Evolutionary conservation across 2,329 filamentous ascomycete genomes (phyloP), one percentile per base, ranked within the genome.

Genomic region (Dothidotthia symphoricarpi): DNA sequence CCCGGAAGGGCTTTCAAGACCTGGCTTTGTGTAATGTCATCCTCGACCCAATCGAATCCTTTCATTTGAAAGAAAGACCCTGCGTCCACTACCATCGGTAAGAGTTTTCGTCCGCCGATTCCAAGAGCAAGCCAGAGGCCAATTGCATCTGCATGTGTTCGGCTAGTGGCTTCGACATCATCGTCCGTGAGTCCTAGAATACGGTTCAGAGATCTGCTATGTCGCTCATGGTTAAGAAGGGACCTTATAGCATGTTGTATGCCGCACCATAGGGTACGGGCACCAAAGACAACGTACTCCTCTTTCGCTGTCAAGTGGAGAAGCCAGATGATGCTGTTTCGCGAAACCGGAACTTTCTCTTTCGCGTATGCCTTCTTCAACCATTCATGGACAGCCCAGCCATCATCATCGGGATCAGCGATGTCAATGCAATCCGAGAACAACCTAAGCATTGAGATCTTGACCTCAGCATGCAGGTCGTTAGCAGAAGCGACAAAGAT

Each of bases 291-390:
- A 6, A 50, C 44, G 6, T 45, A 47, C 3, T 47, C 22, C 16
- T 50, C 47, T 7, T 50, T 47, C 1, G 22, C 39, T 14, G 39
- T 36, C 32, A 37, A 7, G 14, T 31, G 29, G 0, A 46, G 16
- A 13, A 50, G 44, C 47, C 44, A 50, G 3, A 36, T 50, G 9
- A 50, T 47, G 10, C 47, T 50, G 29, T 50, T 50, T 8, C 28
- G 35, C 12, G 47, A 50, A 0, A 50, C 47, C 1, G 47, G 44
- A 15, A 28, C 36, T 26, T 32, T 29, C 25, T 50, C 47, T 6
- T 16, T 45, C 3, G 47, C 47, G 25, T 45, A 50, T 2, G 43
- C 34, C 24, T 28, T 45, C 34, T 50, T 50, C 9, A 50, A 17
- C 47, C 44, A 47, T 14, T 50, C 41, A 16, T 50, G 47, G 6